Conservation (phyloP, 768 basidiomycete species). For the Hypholoma sublateritium region DNA sequence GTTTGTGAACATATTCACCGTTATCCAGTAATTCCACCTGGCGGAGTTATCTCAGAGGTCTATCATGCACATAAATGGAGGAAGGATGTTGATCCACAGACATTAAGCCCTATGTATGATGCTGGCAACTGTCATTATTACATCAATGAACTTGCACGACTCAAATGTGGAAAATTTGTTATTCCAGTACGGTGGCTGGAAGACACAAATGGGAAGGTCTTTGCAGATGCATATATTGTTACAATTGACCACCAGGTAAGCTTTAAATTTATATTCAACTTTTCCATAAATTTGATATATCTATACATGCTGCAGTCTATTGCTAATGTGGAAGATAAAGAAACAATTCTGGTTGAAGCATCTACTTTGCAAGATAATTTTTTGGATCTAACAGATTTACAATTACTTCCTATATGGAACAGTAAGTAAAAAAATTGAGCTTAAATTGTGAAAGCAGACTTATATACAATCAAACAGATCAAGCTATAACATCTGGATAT, state of each 20-base stretch:
- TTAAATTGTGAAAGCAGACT: neutral
- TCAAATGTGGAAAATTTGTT: constrained; percentile 13
- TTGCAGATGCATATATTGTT: constrained; percentile 18
- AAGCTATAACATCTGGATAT: neutral
- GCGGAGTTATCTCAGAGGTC: constrained; percentile 22
- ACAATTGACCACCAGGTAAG: constrained; percentile 8
- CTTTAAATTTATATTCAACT: neutral
- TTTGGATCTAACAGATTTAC: no score
- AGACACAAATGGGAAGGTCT: constrained; percentile 14
- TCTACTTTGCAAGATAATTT: no score
- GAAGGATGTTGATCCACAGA: constrained; percentile 10
- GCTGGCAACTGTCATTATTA: constrained; percentile 14
- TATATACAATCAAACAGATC: neutral
- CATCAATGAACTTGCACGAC: constrained; percentile 17
- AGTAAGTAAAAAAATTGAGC: constrained; percentile 17
- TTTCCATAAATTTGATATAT: constrained; percentile 1
- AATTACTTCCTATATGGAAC: no score
- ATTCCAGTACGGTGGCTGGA: constrained; percentile 26
- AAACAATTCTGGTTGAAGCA: no score
- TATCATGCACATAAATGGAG: constrained; percentile 17
- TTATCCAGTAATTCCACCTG: constrained; percentile 25
- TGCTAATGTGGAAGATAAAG: no score
- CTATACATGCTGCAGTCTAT: neutral
- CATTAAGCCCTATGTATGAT: constrained; percentile 19
- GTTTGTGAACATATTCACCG: constrained; percentile 22